Base-by-base conservation (phyloP, 371 early-diverging fungal genomes). In the Dinochytrium kinnereticum region DNA sequence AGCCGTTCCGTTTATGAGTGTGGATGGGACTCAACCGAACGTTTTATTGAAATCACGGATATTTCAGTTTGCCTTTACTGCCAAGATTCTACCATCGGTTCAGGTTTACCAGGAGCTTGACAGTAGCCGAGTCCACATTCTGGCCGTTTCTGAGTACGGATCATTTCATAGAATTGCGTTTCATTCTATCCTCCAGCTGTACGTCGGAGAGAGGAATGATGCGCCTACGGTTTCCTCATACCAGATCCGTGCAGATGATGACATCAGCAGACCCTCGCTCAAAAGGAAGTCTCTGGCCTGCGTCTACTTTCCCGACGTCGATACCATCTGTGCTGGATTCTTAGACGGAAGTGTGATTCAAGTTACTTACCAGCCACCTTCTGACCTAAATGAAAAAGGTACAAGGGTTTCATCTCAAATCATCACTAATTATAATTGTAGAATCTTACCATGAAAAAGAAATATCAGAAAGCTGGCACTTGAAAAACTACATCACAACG, bases 291-390 rank as follows among this genome's bases (percentile, higher is more conserved):
- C 55, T 53, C 10, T 53, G 5, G 5, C 26, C 7, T n/a, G 55
- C 55, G 70, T 59, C 37, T 76, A 78, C 39, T 81, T 78, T 49
- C 76, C 76, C 13, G 75, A 78, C 55, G 31, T 70, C 26, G 73
- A 78, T 40, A 74, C 67, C 3, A 39, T 66, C 65, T 13, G 65
- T 34, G 67, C 78, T 28, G 78, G 68, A 1, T 64, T 68, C n/a
- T 51, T 36, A 26, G 61, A 69, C 30, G 78, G 77, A 17, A 31
- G 59, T 7, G 28, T 78, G 36, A 51, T 78, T 15, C 72, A 75
- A 24, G 55, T 79, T 5, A 40, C 50, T 30, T 71, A 34, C n/a
- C 72, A 53, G 67, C 17, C 26, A 44, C 24, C 5, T 15, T 24
- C 51, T 3, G 36, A 21, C 21, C 15, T 13, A n/a, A 30, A 13